A percentile compares a stretch with the other conserved stretches of the same genome.
Evolutionary conservation across 345 rosid genomes (phyloP).

Genomic region (Lenwebbia sp.): DNA sequence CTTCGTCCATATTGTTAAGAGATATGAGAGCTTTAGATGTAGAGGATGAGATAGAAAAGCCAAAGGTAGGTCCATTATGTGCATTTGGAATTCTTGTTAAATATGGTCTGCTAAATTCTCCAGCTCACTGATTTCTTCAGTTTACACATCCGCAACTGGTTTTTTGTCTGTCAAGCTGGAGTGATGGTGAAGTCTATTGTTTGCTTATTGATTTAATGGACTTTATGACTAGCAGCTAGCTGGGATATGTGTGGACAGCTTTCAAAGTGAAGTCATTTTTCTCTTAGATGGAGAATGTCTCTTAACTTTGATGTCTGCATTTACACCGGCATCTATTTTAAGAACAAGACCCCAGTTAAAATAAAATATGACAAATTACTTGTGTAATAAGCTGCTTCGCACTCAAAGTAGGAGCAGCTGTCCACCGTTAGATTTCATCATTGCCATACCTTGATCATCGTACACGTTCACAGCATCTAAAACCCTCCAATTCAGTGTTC

Average conservation of each 20-base stretch:
- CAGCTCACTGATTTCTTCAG: not conserved
- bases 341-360: too few relatives aligned
- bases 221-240: not conserved
- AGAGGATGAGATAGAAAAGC: constrained; percentile 51
- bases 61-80: constrained; percentile 29
- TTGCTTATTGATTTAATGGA: not conserved
- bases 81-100: not conserved
- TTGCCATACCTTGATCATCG: not conserved
- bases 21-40: constrained; percentile 41
- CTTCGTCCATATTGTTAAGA: constrained; percentile 53
- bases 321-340: too few relatives aligned
- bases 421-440: not conserved
- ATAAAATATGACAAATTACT: too few relatives aligned
- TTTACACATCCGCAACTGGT: not conserved
- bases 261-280: not conserved
- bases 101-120: not conserved
- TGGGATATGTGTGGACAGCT: not conserved
- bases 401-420: not conserved
- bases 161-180: not conserved
- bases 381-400: not conserved
- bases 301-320: too few relatives aligned
- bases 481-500: not conserved
- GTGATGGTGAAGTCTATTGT: not conserved
- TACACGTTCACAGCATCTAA: not conserved
- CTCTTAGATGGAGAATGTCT: not conserved